phyloP scores from a whole-genome alignment of 2,329 filamentous ascomycete species.

The Xylaria sp. region DNA sequence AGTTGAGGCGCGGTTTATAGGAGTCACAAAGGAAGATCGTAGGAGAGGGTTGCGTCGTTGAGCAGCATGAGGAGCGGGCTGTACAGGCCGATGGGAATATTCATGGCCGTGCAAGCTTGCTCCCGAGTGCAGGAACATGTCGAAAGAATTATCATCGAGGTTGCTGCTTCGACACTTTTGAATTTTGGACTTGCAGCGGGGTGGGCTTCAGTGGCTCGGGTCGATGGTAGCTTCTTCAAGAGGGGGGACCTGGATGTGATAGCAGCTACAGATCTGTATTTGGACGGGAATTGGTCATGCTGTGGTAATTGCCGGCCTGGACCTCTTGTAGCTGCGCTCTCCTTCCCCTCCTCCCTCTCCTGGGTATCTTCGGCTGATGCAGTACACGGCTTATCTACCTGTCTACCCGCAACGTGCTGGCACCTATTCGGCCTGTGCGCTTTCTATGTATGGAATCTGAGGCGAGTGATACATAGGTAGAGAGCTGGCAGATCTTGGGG shows the following conservation, averaged over 20 bases:
- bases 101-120: conserved; percentile 64
- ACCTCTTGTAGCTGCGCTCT: neutral
- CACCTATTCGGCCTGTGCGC: no score
- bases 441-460: no score
- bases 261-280: no score
- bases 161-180: conserved; percentile 8
- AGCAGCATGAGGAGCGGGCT: conserved; percentile 36
- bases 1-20: conserved; percentile 29
- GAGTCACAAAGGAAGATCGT: conserved; percentile 33
- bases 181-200: conserved; percentile 5
- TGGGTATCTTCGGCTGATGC: no score
- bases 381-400: no score
- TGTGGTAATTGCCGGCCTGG: neutral
- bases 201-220: no score
- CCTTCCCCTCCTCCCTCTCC: neutral
- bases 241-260: neutral
- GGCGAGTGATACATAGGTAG: neutral
- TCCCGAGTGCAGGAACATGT: conserved; percentile 63
- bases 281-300: no score
- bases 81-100: conserved; percentile 48
- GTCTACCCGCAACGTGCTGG: no score
- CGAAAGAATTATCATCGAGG: conserved; percentile 26
- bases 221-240: conserved; percentile 1
- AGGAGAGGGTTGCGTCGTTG: conserved; percentile 34
- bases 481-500: conserved; percentile 9